phyloP scores from a whole-genome alignment of 805 yeast genomes.

The Ogataea pini region DNA sequence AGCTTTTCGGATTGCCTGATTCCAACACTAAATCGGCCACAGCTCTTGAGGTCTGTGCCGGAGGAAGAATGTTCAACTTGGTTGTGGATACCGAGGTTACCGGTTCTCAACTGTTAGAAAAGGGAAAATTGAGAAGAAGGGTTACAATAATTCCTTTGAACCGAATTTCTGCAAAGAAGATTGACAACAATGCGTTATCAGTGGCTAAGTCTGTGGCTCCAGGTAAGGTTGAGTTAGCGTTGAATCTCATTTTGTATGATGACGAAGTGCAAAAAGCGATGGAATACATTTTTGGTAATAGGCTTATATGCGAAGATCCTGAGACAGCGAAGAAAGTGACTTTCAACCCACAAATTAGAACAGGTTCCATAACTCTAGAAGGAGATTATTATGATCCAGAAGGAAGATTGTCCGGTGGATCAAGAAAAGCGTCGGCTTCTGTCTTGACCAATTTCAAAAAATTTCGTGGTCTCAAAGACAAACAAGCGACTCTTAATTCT shows the following conservation, averaged over 20 bases:
- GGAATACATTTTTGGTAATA: slow-evolving; percentile 87
- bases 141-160: slow-evolving; percentile 92
- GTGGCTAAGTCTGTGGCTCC: slow-evolving; percentile 80
- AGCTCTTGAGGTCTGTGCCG: slow-evolving; percentile 93
- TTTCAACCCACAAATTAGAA: slow-evolving; percentile 74
- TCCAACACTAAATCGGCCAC: slow-evolving; percentile 60
- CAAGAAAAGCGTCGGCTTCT: slow-evolving; percentile 60
- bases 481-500: slow-evolving; percentile 40
- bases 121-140: slow-evolving; percentile 74
- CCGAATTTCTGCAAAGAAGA: slow-evolving; percentile 65
- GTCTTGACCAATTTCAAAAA: slow-evolving; percentile 66
- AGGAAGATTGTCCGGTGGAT: slow-evolving; percentile 96
- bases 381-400: slow-evolving; percentile 97
- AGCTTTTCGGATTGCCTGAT: slow-evolving; percentile 66
- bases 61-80: slow-evolving; percentile 84
- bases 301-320: slow-evolving; percentile 86
- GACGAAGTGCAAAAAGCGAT: slow-evolving; percentile 74
- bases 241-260: slow-evolving; percentile 76
- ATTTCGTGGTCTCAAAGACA: slow-evolving; percentile 45
- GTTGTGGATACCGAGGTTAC: slow-evolving; percentile 86
- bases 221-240: slow-evolving; percentile 84
- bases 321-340: slow-evolving; percentile 88
- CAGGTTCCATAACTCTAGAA: slow-evolving; percentile 83
- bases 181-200: slow-evolving; percentile 52
- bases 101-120: slow-evolving; percentile 79